A percentile compares a stretch with the other conserved stretches of the same genome.
phyloP scores from a whole-genome alignment of 371 early-diverging fungal species.

The Haplosporangium sp. region DNA sequence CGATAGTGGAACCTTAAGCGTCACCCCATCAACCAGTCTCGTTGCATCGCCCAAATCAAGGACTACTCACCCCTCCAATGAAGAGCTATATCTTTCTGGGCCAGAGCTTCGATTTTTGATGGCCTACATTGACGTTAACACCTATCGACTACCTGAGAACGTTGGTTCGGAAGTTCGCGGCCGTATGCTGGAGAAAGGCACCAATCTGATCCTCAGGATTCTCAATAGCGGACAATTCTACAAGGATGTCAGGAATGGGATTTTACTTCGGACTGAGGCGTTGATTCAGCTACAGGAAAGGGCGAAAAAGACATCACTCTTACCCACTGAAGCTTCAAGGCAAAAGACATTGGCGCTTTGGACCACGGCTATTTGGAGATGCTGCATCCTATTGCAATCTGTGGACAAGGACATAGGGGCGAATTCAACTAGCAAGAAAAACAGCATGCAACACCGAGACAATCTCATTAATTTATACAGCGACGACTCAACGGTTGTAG shows the following conservation, averaged over 20 bases:
- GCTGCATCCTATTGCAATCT: constrained; percentile 61
- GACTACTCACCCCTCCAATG: constrained; percentile 3
- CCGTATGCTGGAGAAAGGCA: constrained; percentile 26
- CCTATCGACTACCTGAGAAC: constrained; percentile 49
- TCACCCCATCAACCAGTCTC: constrained; percentile 3
- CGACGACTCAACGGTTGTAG: constrained; percentile 49
- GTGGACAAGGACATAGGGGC: constrained; percentile 36
- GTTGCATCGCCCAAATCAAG: constrained; percentile 1
- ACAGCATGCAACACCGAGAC: constrained; percentile 12
- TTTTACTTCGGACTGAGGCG: constrained; percentile 51
- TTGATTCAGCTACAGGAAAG: constrained; percentile 58
- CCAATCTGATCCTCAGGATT: constrained; percentile 22
- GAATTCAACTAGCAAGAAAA: neutral
- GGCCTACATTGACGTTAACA: constrained; percentile 63
- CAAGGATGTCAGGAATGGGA: constrained; percentile 51
- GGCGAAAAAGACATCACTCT: constrained; percentile 27
- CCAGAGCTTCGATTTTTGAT: constrained; percentile 63
- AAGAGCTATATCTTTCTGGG: constrained; percentile 55
- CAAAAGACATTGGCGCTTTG: constrained; percentile 60
- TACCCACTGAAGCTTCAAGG: constrained; percentile 47
- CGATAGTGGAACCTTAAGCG: neutral
- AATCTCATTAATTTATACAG: constrained; percentile 49
- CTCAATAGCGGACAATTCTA: constrained; percentile 50
- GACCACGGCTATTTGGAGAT: constrained; percentile 64
- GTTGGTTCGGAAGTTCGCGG: constrained; percentile 28